Evolutionary conservation across 140 eudicot genomes (phyloP), one percentile per base, ranked within the genome.

Genomic region (Cichorium intybus): DNA sequence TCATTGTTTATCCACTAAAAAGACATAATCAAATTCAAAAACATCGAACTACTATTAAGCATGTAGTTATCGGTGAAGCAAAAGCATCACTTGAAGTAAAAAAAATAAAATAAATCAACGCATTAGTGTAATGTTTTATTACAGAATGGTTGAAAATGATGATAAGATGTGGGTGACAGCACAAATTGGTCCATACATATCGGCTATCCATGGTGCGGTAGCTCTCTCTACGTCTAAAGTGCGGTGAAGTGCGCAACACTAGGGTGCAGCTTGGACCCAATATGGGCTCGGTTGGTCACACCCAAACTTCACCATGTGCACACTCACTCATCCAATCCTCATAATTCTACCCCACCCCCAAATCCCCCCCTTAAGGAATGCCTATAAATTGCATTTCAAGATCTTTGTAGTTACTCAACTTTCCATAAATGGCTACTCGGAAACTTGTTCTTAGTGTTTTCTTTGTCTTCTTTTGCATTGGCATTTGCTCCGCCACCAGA

Each of bases 401-500:
- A 20, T 68, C 52, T 39, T 41, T 51, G 24, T 37, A 66, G 16
- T 68, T 50, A 35, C 31, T 60, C 60, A 75, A 50, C 64, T 74
- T 74, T 67, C 70, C 65, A 9, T 16, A 75, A 75, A 75, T 75
- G 80, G 66, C 7, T 60, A 37, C 64, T 52, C n/a, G 64, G 34
- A 68, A 41, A 75, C 53, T 60, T 21, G 45, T 59, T 18, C 6
- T 26, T 35, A 27, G 50, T 35, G 48, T 66, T 60, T 53, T 75
- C 45, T 31, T 73, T 14, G 6, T 75, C 60, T 31, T 75, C 8
- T 52, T 67, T 18, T 68, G 73, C 73, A 65, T 74, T 74, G 79
- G 68, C 56, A 11, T 74, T 59, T 66, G 69, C 24, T 75, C 80
- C 0, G 80, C 75, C 43, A 14, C 70, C 48, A 68, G 71, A 75